Base-by-base conservation (phyloP, 176 grass and related monocot species). In the Oryza officinalis region DNA sequence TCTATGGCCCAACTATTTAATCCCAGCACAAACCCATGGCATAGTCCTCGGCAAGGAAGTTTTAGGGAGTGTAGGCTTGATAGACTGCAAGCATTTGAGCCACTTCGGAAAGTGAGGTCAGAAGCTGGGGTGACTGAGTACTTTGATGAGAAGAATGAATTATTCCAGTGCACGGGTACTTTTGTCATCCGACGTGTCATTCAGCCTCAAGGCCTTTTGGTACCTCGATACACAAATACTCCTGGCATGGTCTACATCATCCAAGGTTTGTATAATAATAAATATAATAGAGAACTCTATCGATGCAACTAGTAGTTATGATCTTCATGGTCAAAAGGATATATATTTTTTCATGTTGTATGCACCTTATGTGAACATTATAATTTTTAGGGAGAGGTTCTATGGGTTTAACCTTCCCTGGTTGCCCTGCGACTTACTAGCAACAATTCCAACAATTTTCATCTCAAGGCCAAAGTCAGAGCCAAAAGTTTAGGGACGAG, bases 151-250 rank as follows among this genome's bases (percentile, higher is more conserved):
- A 57, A 57, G 5, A 85, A 65, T 27, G 82, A 81, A 26, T 65
- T 81, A 74, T 70, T 89, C 27, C 14, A 61, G 38, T 89, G 87
- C 66, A 78, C 82, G 26, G 83, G 87, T 22, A 69, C 85, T 22
- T 63, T 44, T 4, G 25, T 80, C 22, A 47, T 37, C 23, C 82
- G 77, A 33, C 67, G 72, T 40, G 63, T 63, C 15, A 75, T 57
- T 57, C 52, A 57, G 1, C 20, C 52, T 57, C 52, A 57, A 22
- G 6, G 52, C 0, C 20, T 57, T 57, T 2, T 57, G 52, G 17
- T 57, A n/a, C 52, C 50, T 57, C 20, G 20, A 22, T 57, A 57
- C 52, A 57, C 18, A 9, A 57, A 22, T 57, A 3, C 20, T 22
- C 52, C 20, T 22, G 20, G 20, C 20, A 2, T 89, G 2, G 60